Base-by-base conservation (phyloP, 176 grass and related monocot genomes). In the Bolboschoenus planiculmis region DNA sequence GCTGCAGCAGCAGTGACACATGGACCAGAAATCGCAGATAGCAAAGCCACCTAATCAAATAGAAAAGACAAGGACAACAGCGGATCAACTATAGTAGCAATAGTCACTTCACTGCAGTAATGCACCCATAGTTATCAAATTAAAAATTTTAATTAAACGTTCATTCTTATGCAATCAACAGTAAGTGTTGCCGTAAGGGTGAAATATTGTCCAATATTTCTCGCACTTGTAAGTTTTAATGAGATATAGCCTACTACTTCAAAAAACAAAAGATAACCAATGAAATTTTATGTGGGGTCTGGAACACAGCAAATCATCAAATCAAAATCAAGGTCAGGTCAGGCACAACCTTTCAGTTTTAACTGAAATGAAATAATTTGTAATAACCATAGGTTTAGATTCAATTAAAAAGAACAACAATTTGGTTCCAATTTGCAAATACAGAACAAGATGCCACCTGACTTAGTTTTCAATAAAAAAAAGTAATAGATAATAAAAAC, bases 1-100 rank as follows among this genome's bases (percentile, higher is more conserved):
- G 92, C 93, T 47, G 90, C 92, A 63, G 96, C 85, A 35, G 87
- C 90, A 79, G 86, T 89, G 87, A 93, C 76, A 93, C 86, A 84
- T 67, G 91, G 85, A 27, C 89, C 94, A 43, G 72, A 78, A 51
- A 89, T 48, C 9, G 87, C 88, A 83, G 90, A 92, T 78, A 99
- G 78, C 54, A 82, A 44, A 13, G 86, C 89, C 86, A 99, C 85
- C 96, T 99, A 92, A 82, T 39, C 56, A 82, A 82, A 44, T 56
- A 68, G 10, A 1, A 68, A 59, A 56, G 29, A 66, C 14, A 66
- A 74, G 13, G 10, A 74, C 10, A 74, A 74, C 47, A 74, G 42
- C 3, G 21, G 40, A 72, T 72, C 85, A 88, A 71, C 78, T 70
- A 84, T 59, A 84, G 83, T 87, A 40, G 4, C 21, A 24, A 30